Evolutionary conservation across 345 rosid genomes (phyloP), one percentile per base, ranked within the genome.

Genomic region (Ceriops tagal): DNA sequence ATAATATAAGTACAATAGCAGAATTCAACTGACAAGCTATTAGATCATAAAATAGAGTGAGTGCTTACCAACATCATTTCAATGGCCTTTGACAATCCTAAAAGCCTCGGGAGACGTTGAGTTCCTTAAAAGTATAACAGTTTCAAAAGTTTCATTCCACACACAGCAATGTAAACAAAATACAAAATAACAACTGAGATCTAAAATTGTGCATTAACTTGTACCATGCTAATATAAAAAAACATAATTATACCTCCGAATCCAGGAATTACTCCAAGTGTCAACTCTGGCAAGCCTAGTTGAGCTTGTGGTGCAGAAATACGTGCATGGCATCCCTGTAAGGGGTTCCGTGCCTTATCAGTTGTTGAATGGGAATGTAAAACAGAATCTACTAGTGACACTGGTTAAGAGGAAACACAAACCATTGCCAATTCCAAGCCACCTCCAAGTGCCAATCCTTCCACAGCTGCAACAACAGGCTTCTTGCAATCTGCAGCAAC

Each of bases 371-470:
- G 28, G 32, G 4, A 8, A 63, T 46, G 24, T 62, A 70, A 51
- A 51, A 55, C 13, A 16, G 39, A 67, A 21, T 35, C 62, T 16
- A 24, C 20, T 69, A 58, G 26, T 28, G 5, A 28, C n/a, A 26
- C 70, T 27, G 46, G 58, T 47, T 20, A 46, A 59, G 3, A 24
- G 32, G 46, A 67, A 81, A 26, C 46, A 82, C 84, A 75, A 57
- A 93, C 98, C 98, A 93, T 63, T 35, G 96, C 91, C 63, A 93
- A 59, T 75, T 93, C 98, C 66, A 93, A 81, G 78, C 98, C 98
- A 81, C 98, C 98, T 75, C 98, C 98, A 70, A 93, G 95, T 62
- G 98, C 98, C 75, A 93, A 75, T 74, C 98, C 97, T 85, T 89
- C 92, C 37, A 93, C 87, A 53, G 98, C 98, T 59, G 98, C 97